phyloP scores from a whole-genome alignment of 768 basidiomycete species.

The Mycena chlorophos region DNA sequence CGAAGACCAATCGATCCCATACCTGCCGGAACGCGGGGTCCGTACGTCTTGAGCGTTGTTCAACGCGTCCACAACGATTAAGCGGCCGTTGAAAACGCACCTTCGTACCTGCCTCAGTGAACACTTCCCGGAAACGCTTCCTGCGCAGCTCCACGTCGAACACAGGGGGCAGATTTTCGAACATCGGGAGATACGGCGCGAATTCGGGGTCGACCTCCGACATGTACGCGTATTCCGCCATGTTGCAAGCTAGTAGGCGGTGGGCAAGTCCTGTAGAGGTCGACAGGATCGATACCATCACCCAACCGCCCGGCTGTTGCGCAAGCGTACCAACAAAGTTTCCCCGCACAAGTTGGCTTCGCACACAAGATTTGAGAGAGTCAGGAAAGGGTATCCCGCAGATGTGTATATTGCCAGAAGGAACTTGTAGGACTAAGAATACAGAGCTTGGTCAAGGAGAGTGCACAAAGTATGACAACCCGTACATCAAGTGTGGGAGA shows the following conservation, averaged over 20 bases:
- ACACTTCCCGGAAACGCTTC: not conserved
- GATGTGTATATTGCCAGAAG: constrained; percentile 13
- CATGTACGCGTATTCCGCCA: constrained; percentile 16
- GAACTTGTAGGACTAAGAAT: constrained; percentile 53
- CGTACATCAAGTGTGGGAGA: constrained; percentile 32
- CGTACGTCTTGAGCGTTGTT: constrained; percentile 1
- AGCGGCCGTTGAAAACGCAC: too few relatives aligned
- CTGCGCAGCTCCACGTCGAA: not conserved
- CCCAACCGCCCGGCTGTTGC: too few relatives aligned
- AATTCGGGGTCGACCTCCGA: constrained; percentile 19
- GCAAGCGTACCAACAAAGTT: too few relatives aligned
- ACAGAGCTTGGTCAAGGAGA: constrained; percentile 37
- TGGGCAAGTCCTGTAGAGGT: too few relatives aligned
- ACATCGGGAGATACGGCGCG: constrained; percentile 3
- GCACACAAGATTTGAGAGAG: not conserved
- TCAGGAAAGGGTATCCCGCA: constrained; percentile 12
- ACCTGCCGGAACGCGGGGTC: constrained; percentile 7
- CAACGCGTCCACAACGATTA: too few relatives aligned
- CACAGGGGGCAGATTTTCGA: not conserved
- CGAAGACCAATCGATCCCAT: not conserved
- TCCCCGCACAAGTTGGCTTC: too few relatives aligned
- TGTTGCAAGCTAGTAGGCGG: too few relatives aligned
- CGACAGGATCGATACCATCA: too few relatives aligned
- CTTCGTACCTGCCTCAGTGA: not conserved
- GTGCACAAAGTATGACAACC: constrained; percentile 29